Evolutionary conservation across 805 yeast species (phyloP).

Genomic region (Zygotorulaspora danielsina): DNA sequence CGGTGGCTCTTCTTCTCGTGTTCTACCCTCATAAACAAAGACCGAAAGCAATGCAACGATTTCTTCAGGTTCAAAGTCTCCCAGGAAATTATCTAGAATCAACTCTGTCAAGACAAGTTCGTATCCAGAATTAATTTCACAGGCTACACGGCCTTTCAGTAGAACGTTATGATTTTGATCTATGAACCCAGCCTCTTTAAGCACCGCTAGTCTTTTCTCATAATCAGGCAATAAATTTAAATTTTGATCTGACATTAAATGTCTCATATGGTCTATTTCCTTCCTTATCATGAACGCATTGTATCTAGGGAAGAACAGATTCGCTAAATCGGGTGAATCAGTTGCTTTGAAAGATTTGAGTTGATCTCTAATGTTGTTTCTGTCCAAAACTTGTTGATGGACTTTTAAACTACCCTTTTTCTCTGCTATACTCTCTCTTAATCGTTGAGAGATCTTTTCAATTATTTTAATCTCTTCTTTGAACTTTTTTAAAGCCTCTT

Average conservation of each 20-base stretch:
- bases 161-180: slow-evolving; percentile 64
- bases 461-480: slow-evolving; percentile 24
- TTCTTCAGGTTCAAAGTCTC: slow-evolving; percentile 91
- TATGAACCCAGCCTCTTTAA: slow-evolving; percentile 74
- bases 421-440: slow-evolving; percentile 28
- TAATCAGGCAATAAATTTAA: slow-evolving; percentile 89
- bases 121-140: slow-evolving; percentile 89
- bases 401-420: slow-evolving; percentile 31
- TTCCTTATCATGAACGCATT: slow-evolving; percentile 43
- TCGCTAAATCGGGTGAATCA: slow-evolving; percentile 42
- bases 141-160: slow-evolving; percentile 88
- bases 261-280: slow-evolving; percentile 53
- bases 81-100: slow-evolving; percentile 84
- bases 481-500: slow-evolving; percentile 23
- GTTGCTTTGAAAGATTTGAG: slow-evolving; percentile 22
- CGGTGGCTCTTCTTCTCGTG: slow-evolving; percentile 57
- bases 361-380: slow-evolving; percentile 27
- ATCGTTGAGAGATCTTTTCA: slow-evolving; percentile 21
- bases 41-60: slow-evolving; percentile 91
- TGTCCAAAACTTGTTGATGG: slow-evolving; percentile 29
- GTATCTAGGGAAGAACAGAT: slow-evolving; percentile 44
- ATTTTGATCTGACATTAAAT: slow-evolving; percentile 77
- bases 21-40: slow-evolving; percentile 84
- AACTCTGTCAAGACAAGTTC: slow-evolving; percentile 87
- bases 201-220: slow-evolving; percentile 77